A percentile compares a stretch with the other conserved stretches of the same genome.
These are phyloP conservation scores for Stephania cephalantha DNA, from an alignment of 164 flowering plant genomes.

Conservation along the genomic window DNA sequence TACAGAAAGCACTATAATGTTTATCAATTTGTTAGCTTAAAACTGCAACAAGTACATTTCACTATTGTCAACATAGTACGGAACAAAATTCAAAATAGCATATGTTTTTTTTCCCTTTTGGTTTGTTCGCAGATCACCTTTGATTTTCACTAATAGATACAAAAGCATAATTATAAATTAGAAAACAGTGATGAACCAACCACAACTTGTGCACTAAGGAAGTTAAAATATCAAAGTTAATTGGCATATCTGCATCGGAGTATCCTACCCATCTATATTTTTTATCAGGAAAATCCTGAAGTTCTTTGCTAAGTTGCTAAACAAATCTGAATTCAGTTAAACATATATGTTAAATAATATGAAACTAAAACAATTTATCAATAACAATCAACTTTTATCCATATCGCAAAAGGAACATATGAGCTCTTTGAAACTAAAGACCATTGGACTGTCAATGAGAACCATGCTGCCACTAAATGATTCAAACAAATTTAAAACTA, in stretches of 20 bases:
- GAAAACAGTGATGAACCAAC: too few relatives aligned
- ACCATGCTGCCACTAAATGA: not conserved
- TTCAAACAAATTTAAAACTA: not conserved
- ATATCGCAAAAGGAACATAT: not conserved
- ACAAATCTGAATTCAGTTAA: not conserved
- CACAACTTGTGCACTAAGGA: not conserved
- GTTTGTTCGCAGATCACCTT: not conserved
- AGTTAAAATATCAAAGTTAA: not conserved
- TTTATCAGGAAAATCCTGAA: too few relatives aligned
- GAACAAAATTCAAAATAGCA: not conserved
- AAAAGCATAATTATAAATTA: not conserved
- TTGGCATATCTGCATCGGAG: too few relatives aligned
- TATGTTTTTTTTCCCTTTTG: not conserved
- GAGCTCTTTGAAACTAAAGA: not conserved
- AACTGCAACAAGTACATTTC: not conserved
- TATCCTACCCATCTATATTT: too few relatives aligned
- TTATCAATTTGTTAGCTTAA: not conserved
- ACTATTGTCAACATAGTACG: not conserved
- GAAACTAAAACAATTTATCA: not conserved
- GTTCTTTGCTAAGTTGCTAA: not conserved
- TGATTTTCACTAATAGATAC: not conserved
- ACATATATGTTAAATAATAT: not conserved
- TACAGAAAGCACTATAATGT: not conserved
- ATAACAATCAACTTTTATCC: not conserved
- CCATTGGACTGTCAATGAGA: not conserved